Percentiles rank a stretch among this genome's conserved stretches.
phyloP scores from a whole-genome alignment of 2,329 filamentous ascomycete species.

The Davidsoniella eucalypti region DNA sequence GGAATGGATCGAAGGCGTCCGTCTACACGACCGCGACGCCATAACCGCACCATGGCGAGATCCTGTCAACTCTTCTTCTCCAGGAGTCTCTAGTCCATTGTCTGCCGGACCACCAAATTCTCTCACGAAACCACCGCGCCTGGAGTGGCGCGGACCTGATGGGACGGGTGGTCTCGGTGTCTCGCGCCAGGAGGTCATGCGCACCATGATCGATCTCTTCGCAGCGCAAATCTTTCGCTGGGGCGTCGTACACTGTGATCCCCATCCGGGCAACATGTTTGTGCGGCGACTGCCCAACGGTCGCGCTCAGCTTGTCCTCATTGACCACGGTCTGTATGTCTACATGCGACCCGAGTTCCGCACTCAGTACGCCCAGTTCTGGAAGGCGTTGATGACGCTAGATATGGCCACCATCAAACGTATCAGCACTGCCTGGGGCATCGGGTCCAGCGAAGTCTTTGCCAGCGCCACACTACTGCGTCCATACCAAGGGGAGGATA shows the following conservation, averaged over 20 bases:
- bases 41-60: conserved; percentile 67
- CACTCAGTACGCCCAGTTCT: conserved; percentile 75
- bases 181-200: conserved; percentile 75
- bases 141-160: conserved; percentile 57
- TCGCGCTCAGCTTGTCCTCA: conserved; percentile 78
- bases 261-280: conserved; percentile 95
- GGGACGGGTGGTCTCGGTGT: conserved; percentile 71
- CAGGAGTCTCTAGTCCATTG: conserved; percentile 55
- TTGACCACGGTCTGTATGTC: conserved; percentile 94
- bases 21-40: conserved; percentile 79
- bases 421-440: conserved; percentile 69
- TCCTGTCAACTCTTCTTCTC: conserved; percentile 57
- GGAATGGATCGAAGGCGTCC: conserved; percentile 93
- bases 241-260: conserved; percentile 91
- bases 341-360: conserved; percentile 73
- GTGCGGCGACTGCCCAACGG: conserved; percentile 71
- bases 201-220: conserved; percentile 90
- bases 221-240: conserved; percentile 97
- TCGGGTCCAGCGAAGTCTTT: conserved; percentile 71
- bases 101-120: conserved; percentile 33
- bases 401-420: conserved; percentile 65
- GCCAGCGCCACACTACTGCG: conserved; percentile 78
- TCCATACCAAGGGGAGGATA: conserved; percentile 76
- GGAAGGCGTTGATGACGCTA: conserved; percentile 86
- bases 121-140: conserved; percentile 59